A percentile compares a stretch with the other conserved stretches of the same genome.
phyloP scores from a whole-genome alignment of 2,329 filamentous ascomycete species.

The Cercospora sojina region DNA sequence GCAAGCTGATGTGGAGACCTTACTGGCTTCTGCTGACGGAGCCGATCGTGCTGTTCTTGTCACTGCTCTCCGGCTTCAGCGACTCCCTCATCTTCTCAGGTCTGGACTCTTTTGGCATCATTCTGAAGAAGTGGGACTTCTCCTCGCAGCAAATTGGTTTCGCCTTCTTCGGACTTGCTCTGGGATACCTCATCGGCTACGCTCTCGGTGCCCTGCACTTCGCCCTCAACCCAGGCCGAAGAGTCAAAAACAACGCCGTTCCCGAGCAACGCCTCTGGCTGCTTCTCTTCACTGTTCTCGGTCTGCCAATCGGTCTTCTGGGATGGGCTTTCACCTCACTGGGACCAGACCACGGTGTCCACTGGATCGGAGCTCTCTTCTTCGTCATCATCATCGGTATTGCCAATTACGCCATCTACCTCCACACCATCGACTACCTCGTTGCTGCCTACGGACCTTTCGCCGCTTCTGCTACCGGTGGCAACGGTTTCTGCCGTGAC shows the following conservation, averaged over 20 bases:
- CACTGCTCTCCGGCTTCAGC: constrained; percentile 69
- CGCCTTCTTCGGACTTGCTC: constrained; percentile 57
- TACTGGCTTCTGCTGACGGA: constrained; percentile 73
- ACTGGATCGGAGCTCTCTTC: constrained; percentile 68
- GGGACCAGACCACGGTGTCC: constrained; percentile 54
- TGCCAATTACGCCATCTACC: constrained; percentile 55
- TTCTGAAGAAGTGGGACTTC: constrained; percentile 64
- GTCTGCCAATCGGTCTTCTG: constrained; percentile 65
- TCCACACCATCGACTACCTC: constrained; percentile 57
- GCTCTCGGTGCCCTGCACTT: constrained; percentile 53
- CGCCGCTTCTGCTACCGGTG: constrained; percentile 71
- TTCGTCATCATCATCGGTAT: constrained; percentile 67
- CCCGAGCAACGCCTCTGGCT: constrained; percentile 67
- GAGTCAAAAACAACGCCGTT: constrained; percentile 50
- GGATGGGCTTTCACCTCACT: constrained; percentile 68
- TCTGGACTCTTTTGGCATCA: constrained; percentile 67
- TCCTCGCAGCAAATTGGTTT: constrained; percentile 57
- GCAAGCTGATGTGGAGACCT: constrained; percentile 59
- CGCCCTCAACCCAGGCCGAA: constrained; percentile 46
- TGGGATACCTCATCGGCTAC: constrained; percentile 66
- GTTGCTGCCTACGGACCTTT: constrained; percentile 71
- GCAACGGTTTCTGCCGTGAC: constrained; percentile 72
- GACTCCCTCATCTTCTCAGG: constrained; percentile 78
- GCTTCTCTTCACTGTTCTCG: constrained; percentile 61
- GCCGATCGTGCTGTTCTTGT: constrained; percentile 69